These are phyloP conservation scores for Obelidium mucronatum DNA, from an alignment of 192 early-diverging fungal genomes.

Conservation along the genomic window DNA sequence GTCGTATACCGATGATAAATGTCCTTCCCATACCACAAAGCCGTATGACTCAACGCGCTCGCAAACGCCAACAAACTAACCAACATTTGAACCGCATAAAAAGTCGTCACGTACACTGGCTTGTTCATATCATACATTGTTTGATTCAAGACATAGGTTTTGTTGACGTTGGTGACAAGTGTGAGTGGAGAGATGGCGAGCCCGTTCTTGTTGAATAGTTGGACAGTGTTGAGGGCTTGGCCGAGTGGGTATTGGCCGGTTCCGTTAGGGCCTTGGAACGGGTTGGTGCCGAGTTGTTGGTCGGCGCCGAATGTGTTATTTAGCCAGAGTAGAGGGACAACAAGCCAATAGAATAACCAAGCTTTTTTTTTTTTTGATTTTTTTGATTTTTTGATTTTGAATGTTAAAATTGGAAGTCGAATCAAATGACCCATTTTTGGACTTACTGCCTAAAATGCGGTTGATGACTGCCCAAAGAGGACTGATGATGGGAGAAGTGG, in stretches of 20 bases:
- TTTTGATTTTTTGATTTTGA: not conserved
- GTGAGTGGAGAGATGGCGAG: constrained; percentile 17
- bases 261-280: constrained; percentile 30
- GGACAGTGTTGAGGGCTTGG: constrained; percentile 35
- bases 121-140: constrained; percentile 21
- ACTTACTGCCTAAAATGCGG: constrained; percentile 29
- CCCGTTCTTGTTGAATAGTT: constrained; percentile 33
- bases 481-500: constrained; percentile 20
- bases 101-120: constrained; percentile 36
- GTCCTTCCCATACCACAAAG: constrained; percentile 64
- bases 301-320: constrained; percentile 45
- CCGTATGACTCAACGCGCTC: constrained; percentile 64
- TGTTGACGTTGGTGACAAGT: constrained; percentile 26
- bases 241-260: constrained; percentile 19
- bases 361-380: constrained; percentile 25
- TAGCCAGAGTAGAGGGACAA: constrained; percentile 43
- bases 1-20: constrained; percentile 21
- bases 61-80: constrained; percentile 55
- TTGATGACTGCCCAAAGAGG: constrained; percentile 31
- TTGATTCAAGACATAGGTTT: constrained; percentile 28
- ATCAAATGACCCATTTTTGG: too few species aligned
- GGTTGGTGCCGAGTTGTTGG: constrained; percentile 27
- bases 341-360: constrained; percentile 36
- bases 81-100: constrained; percentile 38
- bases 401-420: constrained; percentile 15